A percentile compares a stretch with the other conserved stretches of the same genome.
phyloP scores from a whole-genome alignment of 257 asterid species.

The Linaria vulgaris region DNA sequence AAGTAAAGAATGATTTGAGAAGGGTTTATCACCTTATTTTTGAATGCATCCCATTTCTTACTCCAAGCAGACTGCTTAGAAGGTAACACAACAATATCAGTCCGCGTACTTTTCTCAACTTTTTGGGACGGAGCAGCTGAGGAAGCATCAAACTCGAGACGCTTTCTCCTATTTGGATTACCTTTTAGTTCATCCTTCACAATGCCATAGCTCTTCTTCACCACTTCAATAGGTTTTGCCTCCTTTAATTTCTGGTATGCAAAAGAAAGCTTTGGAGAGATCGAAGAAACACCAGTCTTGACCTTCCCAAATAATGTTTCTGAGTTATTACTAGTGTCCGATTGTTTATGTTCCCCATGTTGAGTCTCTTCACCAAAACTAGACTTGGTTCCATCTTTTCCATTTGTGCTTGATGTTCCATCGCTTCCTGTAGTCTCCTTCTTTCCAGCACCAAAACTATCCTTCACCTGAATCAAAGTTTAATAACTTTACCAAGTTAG shows the following conservation, averaged over 20 bases:
- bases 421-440: constrained; percentile 46
- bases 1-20: constrained; percentile 3
- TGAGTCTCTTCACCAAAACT: constrained; percentile 52
- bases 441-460: constrained; percentile 66
- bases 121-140: constrained; percentile 47
- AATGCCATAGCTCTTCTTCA: constrained; percentile 71
- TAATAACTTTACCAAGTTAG: constrained; percentile 13
- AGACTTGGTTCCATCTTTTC: constrained; percentile 39
- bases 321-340: constrained; percentile 46
- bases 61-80: constrained; percentile 69
- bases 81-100: constrained; percentile 75
- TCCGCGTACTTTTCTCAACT: constrained; percentile 68
- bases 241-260: constrained; percentile 75
- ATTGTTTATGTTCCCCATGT: constrained; percentile 62
- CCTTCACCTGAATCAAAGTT: constrained; percentile 61
- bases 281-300: constrained; percentile 56
- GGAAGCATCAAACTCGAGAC: constrained; percentile 59
- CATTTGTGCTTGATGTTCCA: constrained; percentile 37
- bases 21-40: constrained; percentile 57
- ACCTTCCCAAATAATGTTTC: constrained; percentile 66
- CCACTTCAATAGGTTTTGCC: constrained; percentile 75
- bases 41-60: constrained; percentile 82
- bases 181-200: constrained; percentile 87
- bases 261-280: constrained; percentile 57
- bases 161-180: constrained; percentile 74